Evolutionary conservation across 1,284 basidiomycete species (phyloP), one percentile per base, ranked within the genome.

Genomic region (Cryptococcus maquisensis): DNA sequence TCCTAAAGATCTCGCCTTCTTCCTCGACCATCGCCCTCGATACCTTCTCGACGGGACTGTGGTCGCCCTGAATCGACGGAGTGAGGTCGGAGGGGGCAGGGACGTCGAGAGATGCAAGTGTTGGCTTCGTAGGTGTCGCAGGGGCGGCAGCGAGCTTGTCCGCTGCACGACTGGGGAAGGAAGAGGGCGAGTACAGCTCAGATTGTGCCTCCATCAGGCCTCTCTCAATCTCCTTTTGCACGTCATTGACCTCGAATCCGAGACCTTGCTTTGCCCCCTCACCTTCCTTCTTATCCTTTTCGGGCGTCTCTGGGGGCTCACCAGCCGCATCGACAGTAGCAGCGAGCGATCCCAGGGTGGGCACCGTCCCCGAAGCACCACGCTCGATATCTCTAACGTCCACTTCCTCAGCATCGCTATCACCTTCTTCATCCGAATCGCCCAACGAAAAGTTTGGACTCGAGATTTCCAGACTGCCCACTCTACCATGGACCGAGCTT

Each of bases 1-100:
- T 92, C 48, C 92, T 80, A 78, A 97, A 97, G 32, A 96, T 86
- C 73, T 96, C 92, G 1, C 88, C 90, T 66, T 91, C 90, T 66
- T 92, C 90, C 61, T 85, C 87, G 0, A 92, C 86, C 86, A 87
- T 88, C 51, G 79, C 84, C 62, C 82, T 81, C 39, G 86, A 88
- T 51, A 62, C 65, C 49, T 61, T 57, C 46, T 62, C 72, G 49
- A 62, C 66, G 41, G 64, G 71, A 40, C 46, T 57, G 10, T 32
- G 28, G 28, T 32, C 28, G 3, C 28, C 28, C 2, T 6, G 28
- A 10, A 10, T 32, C 28, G 10, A 32, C n/a, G n/a, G n/a, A n/a
- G 52, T 57, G 26, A 52, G 23, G 23, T 52, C 55, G 37, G 42
- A 8, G 7, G 28, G 28, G 15, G 24, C 3, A 9, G 24, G 24